Evolutionary conservation across 2,329 filamentous ascomycete species (phyloP).

Genomic region (Colletotrichum euphorbiae): DNA sequence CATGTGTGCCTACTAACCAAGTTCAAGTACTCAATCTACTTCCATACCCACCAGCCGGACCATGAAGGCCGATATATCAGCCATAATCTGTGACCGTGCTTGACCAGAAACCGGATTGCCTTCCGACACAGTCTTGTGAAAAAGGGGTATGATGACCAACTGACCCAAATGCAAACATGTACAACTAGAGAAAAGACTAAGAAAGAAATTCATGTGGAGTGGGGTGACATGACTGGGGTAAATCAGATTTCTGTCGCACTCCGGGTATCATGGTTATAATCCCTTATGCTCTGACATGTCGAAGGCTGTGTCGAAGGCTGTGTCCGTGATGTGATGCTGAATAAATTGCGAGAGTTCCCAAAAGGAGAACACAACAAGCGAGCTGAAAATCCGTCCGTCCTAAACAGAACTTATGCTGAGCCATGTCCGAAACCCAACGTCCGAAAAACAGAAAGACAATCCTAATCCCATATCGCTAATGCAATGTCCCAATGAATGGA

Average conservation of each 20-base stretch:
- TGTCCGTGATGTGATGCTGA: conserved; percentile 35
- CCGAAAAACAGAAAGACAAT: conserved; percentile 1
- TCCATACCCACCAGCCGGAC: neutral
- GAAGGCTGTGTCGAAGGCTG: conserved; percentile 30
- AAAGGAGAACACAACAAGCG: neutral
- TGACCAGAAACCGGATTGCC: conserved; percentile 1
- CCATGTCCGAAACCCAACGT: neutral
- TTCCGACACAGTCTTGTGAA: neutral
- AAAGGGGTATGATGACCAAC: conserved; percentile 33
- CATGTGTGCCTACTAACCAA: neutral
- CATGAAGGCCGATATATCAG: neutral
- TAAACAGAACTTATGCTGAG: neutral
- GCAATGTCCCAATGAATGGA: conserved; percentile 8
- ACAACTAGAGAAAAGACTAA: conserved; percentile 24
- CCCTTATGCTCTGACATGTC: conserved; percentile 40
- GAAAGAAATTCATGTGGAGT: conserved; percentile 36
- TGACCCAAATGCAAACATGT: conserved; percentile 1
- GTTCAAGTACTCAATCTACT: conserved; percentile 2
- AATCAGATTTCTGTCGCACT: conserved; percentile 41
- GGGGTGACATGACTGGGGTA: conserved; percentile 40
- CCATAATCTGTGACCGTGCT: neutral
- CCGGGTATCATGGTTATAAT: conserved; percentile 41
- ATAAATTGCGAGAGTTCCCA: conserved; percentile 2
- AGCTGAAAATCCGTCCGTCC: neutral
- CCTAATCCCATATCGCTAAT: conserved; percentile 33